A percentile compares a stretch with the other conserved stretches of the same genome.
phyloP scores from a whole-genome alignment of 2,329 filamentous ascomycete species.

The Dactylonectria estremocensis region DNA sequence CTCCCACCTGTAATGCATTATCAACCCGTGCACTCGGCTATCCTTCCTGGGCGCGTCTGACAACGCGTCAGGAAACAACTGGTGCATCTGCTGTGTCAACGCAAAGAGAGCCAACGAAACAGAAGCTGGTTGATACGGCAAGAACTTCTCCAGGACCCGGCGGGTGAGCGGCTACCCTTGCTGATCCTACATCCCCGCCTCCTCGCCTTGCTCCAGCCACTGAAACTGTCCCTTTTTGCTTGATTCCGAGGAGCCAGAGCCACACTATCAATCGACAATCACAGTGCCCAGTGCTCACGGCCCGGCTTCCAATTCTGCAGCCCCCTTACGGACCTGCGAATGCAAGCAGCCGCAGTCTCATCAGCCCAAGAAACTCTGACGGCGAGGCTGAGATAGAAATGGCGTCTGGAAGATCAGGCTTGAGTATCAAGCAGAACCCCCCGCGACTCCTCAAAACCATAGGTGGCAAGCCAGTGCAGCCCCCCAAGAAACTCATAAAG shows the following conservation, averaged over 20 bases:
- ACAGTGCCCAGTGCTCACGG: not conserved
- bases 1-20: too few relatives aligned
- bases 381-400: not conserved
- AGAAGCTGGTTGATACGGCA: slow-evolving; percentile 10
- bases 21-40: not conserved
- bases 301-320: not conserved
- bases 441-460: slow-evolving; percentile 36
- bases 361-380: not conserved
- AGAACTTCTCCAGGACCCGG: not conserved
- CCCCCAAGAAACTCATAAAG: slow-evolving; percentile 28
- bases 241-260: slow-evolving; percentile 1
- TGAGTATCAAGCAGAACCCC: slow-evolving; percentile 39
- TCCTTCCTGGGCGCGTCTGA: slow-evolving; percentile 34
- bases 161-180: not conserved
- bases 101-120: slow-evolving; percentile 8
- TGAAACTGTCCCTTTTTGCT: not conserved
- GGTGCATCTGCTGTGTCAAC: slow-evolving; percentile 9
- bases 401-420: slow-evolving; percentile 29
- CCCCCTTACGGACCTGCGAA: not conserved
- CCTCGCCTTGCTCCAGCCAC: not conserved
- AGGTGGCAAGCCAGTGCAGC: not conserved
- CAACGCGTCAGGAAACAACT: slow-evolving; percentile 31
- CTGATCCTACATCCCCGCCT: not conserved
- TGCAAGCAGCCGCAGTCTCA: not conserved
- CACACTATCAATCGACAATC: slow-evolving; percentile 4